Conservation (phyloP, 345 rosid species). For the Nasturtium officinale region DNA sequence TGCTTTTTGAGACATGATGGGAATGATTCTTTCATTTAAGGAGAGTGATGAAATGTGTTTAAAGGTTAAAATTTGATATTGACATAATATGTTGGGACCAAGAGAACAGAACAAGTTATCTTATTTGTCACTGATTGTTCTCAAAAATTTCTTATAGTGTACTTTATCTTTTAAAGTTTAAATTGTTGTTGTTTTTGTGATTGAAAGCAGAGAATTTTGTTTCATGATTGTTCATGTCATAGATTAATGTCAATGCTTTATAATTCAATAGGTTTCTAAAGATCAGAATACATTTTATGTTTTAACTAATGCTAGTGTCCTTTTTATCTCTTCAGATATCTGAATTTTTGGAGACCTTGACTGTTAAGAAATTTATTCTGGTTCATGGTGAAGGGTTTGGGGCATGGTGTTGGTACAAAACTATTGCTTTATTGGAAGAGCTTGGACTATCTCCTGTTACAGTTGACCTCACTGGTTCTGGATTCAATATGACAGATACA, state of each 20-base stretch:
- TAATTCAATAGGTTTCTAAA: not conserved
- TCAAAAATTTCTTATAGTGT: not conserved
- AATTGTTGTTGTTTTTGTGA: not conserved
- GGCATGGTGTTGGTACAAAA: constrained; percentile 99
- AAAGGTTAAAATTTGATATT: constrained; percentile 15
- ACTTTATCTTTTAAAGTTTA: not conserved
- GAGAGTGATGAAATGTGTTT: constrained; percentile 2
- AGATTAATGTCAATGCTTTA: not conserved
- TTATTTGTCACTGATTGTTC: not conserved
- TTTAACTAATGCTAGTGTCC: not conserved
- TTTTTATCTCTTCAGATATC: constrained; percentile 48
- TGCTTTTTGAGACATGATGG: not conserved
- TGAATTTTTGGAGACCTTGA: constrained; percentile 62
- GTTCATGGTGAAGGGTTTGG: constrained; percentile 98
- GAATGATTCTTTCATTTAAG: not conserved
- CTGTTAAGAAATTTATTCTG: constrained; percentile 60
- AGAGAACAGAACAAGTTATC: not conserved
- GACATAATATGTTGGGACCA: constrained; percentile 30
- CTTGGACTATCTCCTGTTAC: constrained; percentile 68
- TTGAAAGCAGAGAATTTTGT: constrained; percentile 12
- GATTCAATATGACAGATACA: constrained; percentile 67
- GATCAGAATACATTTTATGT: not conserved
- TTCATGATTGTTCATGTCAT: not conserved
- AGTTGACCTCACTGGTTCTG: constrained; percentile 80
- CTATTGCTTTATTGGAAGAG: constrained; percentile 78